Base-by-base conservation (phyloP, 805 yeast species). In the Maudiozyma pseudohumilis region DNA sequence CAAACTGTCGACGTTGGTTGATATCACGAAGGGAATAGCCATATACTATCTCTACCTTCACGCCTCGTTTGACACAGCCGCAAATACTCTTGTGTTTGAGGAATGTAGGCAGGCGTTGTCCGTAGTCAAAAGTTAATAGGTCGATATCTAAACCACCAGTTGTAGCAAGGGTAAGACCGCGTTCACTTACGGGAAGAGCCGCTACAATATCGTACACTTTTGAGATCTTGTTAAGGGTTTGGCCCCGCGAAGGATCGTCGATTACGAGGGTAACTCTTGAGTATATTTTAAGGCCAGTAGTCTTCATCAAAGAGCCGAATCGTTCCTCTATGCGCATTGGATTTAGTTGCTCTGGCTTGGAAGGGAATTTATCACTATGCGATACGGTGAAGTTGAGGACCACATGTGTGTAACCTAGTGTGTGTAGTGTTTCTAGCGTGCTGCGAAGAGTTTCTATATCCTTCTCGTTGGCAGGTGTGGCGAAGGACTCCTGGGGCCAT, bases 31-130 rank as follows among this genome's bases (percentile, higher is more conserved):
- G 59, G 30, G 77, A 66, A 23, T 74, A 65, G 6, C 72, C 56
- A 59, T 89, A 89, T 32, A 75, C 69, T 7, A 92, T 69, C 55
- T 92, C 98, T 45, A 92, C 72, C 46, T 76, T 75, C 19, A 86
- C 72, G 2, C 97, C 97, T 35, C 86, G 72, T 15, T 79, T 80
- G 3, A 84, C 68, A 1, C 94, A 96, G 29, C 86, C 76, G 30
- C 95, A 82, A 7, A 86, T 69, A 1, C 85, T 75, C 49, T 87
- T 86, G 61, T 87, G 95, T 49, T 81, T 81, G 46, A 92, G 63
- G 54, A 77, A 84, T 44, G 75, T 78, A 0, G 94, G 89, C 34
- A 86, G 60, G 40, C 84, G 71, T 30, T 68, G 64, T 19, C 72
- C 61, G 55, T 80, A 71, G 37, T 81, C 77, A 38, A 92, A 69